phyloP scores from a whole-genome alignment of 2,329 filamentous ascomycete genomes.

The Venturia effusa region DNA sequence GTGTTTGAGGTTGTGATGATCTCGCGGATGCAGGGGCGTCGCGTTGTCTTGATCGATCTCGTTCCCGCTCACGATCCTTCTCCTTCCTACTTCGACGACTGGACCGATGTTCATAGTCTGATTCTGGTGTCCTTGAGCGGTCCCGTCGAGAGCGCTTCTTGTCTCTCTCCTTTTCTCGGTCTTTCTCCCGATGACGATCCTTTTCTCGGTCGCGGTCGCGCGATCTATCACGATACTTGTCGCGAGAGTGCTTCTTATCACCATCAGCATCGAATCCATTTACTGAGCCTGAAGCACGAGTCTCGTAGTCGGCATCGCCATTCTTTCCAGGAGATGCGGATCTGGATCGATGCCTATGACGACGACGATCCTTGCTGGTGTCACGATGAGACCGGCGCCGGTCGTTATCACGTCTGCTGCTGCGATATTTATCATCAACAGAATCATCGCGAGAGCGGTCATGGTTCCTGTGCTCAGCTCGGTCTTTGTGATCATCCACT shows the following conservation, averaged over 20 bases:
- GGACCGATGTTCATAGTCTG: slow-evolving; percentile 29
- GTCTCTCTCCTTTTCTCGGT: slow-evolving; percentile 30
- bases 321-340: slow-evolving; percentile 23
- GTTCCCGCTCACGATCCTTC: slow-evolving; percentile 29
- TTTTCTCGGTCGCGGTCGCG: slow-evolving; percentile 25
- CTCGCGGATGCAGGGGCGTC: slow-evolving; percentile 5
- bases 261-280: slow-evolving; percentile 19
- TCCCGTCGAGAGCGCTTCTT: slow-evolving; percentile 36
- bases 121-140: slow-evolving; percentile 29
- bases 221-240: slow-evolving; percentile 14
- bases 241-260: slow-evolving; percentile 23
- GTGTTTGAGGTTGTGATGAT: slow-evolving; percentile 3
- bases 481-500: slow-evolving; percentile 29
- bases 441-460: slow-evolving; percentile 24
- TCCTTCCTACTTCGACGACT: slow-evolving; percentile 29
- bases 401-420: slow-evolving; percentile 24
- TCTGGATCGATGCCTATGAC: slow-evolving; percentile 31
- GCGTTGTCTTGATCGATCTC: slow-evolving; percentile 27
- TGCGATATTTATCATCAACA: slow-evolving; percentile 21
- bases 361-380: slow-evolving; percentile 32
- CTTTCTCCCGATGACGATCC: slow-evolving; percentile 34
- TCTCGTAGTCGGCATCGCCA: slow-evolving; percentile 13
- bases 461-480: slow-evolving; percentile 33
- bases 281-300: slow-evolving; percentile 21
- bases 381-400: slow-evolving; percentile 34